Base-by-base conservation (phyloP, 345 rosid genomes). In the Corchorus olitorius region DNA sequence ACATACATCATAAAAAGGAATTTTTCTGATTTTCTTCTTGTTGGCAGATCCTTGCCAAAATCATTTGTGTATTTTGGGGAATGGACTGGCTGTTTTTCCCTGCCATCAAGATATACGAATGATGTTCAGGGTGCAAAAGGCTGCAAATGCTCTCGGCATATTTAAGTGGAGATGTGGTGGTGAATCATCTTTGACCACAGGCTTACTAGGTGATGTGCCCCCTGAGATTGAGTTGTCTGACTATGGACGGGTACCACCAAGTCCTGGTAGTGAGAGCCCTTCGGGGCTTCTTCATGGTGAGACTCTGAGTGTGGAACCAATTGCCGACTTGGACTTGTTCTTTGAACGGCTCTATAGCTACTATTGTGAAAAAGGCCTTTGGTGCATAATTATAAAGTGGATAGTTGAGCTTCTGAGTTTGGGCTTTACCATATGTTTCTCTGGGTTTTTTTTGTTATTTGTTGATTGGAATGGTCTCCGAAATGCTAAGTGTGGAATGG, bases 381-480 rank as follows among this genome's bases (percentile, higher is more conserved):
- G 96, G 94, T 97, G 97, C 82, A 94, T 92, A 53, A 90, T 97
- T 67, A 89, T 87, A 66, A 94, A 94, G 87, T 97, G 99, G 99
- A 87, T 94, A 49, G 94, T 94, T 46, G 98, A 97, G 85, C 98
- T 94, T 74, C 83, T 97, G 58, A 92, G 90, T 87, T 82, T 97
- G 52, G 98, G 92, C 64, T 97, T 97, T 79, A 90, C 91, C 74
- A 92, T 97, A 70, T 89, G 92, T 87, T 94, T 97, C 89, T 97
- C 99, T 0, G 97, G 93, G n/a, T 92, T 97, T 77, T 91, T 94
- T 88, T 90, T 97, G 71, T 67, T 97, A 68, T 97, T 79, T 84
- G 98, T 97, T 77, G 97, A 97, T 77, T 97, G 98, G 98, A 85
- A 89, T 90, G 99, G 98, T 80, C 98, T 97, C 78, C 89, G 93